phyloP scores from a whole-genome alignment of 108 stramenopile genomes.

The Skeletonema menzelii region DNA sequence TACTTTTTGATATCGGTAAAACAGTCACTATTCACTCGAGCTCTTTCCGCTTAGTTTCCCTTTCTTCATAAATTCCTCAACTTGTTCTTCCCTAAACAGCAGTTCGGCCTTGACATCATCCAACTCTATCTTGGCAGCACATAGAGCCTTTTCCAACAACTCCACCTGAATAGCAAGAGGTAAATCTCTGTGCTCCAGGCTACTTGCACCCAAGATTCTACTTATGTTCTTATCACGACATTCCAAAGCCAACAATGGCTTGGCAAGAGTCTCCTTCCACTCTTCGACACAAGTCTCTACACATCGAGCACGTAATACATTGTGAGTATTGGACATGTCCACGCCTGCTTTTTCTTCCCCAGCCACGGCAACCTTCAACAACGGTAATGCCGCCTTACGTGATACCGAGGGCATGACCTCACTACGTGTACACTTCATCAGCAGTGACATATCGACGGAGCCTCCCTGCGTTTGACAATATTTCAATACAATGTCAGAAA shows the following conservation, averaged over 20 bases:
- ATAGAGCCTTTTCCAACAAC: constrained; percentile 46
- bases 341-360: constrained; percentile 28
- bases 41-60: not conserved
- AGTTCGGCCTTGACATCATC: constrained; percentile 52
- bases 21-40: not conserved
- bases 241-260: constrained; percentile 43
- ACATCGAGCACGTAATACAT: constrained; percentile 43
- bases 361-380: constrained; percentile 43
- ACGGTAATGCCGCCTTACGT: constrained; percentile 41
- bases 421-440: constrained; percentile 44
- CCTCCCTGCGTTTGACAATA: constrained; percentile 48
- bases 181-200: constrained; percentile 46
- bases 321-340: constrained; percentile 34
- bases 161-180: constrained; percentile 42
- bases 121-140: constrained; percentile 49
- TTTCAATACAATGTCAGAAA: constrained; percentile 45
- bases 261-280: constrained; percentile 54
- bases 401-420: constrained; percentile 50
- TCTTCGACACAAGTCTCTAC: constrained; percentile 52
- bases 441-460: constrained; percentile 33
- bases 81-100: constrained; percentile 35
- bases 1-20: too few species aligned
- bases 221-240: constrained; percentile 45
- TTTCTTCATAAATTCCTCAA: constrained; percentile 14
- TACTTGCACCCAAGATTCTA: constrained; percentile 39